A percentile compares a stretch with the other conserved stretches of the same genome.
These are phyloP conservation scores for Ephemerocybe angulata DNA, from an alignment of 768 basidiomycete species.

Conservation along the genomic window DNA sequence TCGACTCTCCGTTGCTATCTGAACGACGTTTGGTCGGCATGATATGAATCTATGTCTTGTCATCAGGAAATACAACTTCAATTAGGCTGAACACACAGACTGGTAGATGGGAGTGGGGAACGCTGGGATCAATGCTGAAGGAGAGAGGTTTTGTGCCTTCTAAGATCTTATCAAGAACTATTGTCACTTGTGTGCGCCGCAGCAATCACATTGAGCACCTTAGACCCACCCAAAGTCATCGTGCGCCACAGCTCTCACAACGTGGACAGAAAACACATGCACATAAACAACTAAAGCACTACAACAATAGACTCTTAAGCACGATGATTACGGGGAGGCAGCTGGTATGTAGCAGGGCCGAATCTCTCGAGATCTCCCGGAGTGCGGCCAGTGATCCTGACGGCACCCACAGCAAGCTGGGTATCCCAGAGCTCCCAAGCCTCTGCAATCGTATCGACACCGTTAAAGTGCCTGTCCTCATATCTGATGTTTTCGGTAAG, in stretches of 20 bases:
- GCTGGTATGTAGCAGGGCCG: not conserved
- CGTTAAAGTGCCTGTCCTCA: too few relatives aligned
- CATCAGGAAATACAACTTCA: not conserved
- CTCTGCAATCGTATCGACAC: not conserved
- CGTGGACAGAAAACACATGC: not conserved
- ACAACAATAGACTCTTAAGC: not conserved
- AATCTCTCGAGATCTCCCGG: not conserved
- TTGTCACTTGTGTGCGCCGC: too few relatives aligned
- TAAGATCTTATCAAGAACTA: too few relatives aligned
- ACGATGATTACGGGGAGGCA: not conserved
- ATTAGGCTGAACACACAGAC: not conserved
- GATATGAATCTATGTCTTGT: not conserved
- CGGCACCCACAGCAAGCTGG: not conserved
- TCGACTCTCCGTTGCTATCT: not conserved
- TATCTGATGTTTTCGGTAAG: not conserved
- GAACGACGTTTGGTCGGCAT: not conserved
- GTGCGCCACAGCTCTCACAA: too few relatives aligned
- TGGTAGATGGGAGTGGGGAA: too few relatives aligned
- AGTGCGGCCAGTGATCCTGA: not conserved
- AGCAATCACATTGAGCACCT: too few relatives aligned
- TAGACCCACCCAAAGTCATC: too few relatives aligned
- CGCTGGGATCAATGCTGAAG: too few relatives aligned
- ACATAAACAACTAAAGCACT: not conserved
- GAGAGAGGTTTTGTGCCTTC: too few relatives aligned
- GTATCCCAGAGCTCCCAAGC: not conserved